A percentile compares a stretch with the other conserved stretches of the same genome.
Conservation (phyloP, 1,284 basidiomycete species). For the Hymenochaete sp. region DNA sequence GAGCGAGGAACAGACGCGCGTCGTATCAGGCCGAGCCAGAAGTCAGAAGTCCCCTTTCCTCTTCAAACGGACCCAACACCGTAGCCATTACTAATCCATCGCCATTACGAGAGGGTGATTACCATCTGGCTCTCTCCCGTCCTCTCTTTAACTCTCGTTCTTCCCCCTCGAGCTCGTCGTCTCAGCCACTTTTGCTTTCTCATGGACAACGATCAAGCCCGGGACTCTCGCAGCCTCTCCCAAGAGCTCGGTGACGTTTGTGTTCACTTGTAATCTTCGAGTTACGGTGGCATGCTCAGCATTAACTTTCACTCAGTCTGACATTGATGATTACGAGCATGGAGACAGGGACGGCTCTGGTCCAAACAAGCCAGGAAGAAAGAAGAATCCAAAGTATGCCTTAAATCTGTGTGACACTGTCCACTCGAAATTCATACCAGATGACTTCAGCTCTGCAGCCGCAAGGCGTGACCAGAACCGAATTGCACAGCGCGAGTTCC, state of each 20-base stretch:
- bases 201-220: conserved; percentile 10
- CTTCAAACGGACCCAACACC: too few relatives aligned
- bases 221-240: conserved; percentile 17
- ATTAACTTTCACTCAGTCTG: conserved; percentile 34
- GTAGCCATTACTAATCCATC: too few relatives aligned
- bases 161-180: too few relatives aligned
- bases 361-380: conserved; percentile 66
- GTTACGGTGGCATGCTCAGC: not conserved
- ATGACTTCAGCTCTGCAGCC: conserved; percentile 60
- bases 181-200: not conserved
- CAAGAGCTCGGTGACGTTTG: conserved; percentile 14
- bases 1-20: too few relatives aligned
- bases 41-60: too few relatives aligned
- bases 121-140: too few relatives aligned
- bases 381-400: conserved; percentile 76
- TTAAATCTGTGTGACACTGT: too few relatives aligned
- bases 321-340: conserved; percentile 38
- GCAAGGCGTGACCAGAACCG: conserved; percentile 84
- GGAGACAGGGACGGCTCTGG: conserved; percentile 24
- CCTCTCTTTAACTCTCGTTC: too few relatives aligned
- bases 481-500: conserved; percentile 88
- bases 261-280: not conserved
- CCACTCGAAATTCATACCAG: conserved; percentile 22
- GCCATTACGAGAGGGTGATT: too few relatives aligned
- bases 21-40: too few relatives aligned